A percentile compares a stretch with the other conserved stretches of the same genome.
phyloP scores from a whole-genome alignment of 2,329 filamentous ascomycete species.

The Chrysosporium keratinophilum region DNA sequence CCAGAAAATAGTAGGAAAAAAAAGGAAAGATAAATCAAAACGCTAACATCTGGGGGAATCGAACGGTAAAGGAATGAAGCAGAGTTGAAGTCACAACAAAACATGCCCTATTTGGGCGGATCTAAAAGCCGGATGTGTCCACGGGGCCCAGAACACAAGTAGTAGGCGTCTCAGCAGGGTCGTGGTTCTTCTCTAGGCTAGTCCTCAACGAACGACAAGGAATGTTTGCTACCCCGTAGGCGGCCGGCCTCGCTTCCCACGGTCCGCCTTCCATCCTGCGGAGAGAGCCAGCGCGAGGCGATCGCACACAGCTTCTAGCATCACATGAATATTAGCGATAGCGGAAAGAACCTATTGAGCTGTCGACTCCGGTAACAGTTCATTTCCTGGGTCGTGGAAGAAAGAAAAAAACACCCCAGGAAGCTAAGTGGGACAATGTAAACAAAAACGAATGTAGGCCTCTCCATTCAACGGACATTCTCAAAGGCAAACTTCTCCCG shows the following conservation, averaged over 20 bases:
- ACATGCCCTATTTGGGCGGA: too few relatives aligned
- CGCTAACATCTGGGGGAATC: too few relatives aligned
- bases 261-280: neutral
- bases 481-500: constrained; percentile 5
- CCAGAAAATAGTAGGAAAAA: neutral
- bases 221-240: neutral
- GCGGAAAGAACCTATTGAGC: neutral
- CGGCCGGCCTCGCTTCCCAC: neutral
- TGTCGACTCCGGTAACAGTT: neutral
- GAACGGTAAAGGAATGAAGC: too few relatives aligned
- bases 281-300: neutral
- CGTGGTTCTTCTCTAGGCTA: too few relatives aligned
- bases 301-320: neutral
- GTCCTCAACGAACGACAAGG: too few relatives aligned
- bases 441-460: neutral
- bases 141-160: too few relatives aligned
- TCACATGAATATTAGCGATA: neutral
- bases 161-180: too few relatives aligned
- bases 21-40: neutral
- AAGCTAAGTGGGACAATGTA: neutral
- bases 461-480: neutral
- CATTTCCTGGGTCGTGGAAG: neutral
- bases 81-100: too few relatives aligned
- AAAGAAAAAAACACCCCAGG: neutral
- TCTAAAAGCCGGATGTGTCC: too few relatives aligned